Evolutionary conservation across 176 grass and related monocot genomes (phyloP), one percentile per base, ranked within the genome.

Genomic region (Melocanna baccifera): DNA sequence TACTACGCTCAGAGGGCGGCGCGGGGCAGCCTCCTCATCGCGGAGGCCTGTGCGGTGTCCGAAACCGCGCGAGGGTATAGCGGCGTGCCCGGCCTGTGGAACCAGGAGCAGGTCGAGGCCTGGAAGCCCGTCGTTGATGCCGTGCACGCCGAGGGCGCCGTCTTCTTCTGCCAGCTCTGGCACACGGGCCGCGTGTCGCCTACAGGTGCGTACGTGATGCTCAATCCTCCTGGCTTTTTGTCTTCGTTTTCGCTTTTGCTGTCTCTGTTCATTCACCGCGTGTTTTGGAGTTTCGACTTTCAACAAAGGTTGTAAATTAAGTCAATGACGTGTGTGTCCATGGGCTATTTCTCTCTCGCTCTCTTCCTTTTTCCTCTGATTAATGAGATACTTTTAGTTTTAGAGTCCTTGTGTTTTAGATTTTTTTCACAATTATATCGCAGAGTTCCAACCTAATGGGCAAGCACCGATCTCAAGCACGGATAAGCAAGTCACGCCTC

Each of bases 101-200:
- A 65, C 2, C 53, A 72, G 41, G 82, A 78, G 78, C 90, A 92
- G 7, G 86, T 92, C 25, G 86, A 86, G 72, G 86, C 71, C 0
- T 91, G 90, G 86, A 85, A 78, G 65, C 77, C 90, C 4, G 73
- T 91, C 42, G 86, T 92, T 0, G 45, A 79, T 26, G 82, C 86
- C 4, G 90, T 92, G 55, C 90, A 88, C 52, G 25, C 62, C 2
- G 86, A 92, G 43, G 90, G 86, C 3, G 86, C 75, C 9, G 9
- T 83, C 9, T 88, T 92, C 86, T 92, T 92, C 69, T 88, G 90
- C 77, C 90, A 91, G 45, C 26, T 91, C 28, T 88, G 82, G 90
- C 81, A 91, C 56, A 71, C 46, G 4, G 86, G 90, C 15, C 87
- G 90, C 30, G 71, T 73, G 3, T 88, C 6, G 61, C 62, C 43